Base-by-base conservation (phyloP, 208 protist genomes). In the Leishmania turanica region DNA sequence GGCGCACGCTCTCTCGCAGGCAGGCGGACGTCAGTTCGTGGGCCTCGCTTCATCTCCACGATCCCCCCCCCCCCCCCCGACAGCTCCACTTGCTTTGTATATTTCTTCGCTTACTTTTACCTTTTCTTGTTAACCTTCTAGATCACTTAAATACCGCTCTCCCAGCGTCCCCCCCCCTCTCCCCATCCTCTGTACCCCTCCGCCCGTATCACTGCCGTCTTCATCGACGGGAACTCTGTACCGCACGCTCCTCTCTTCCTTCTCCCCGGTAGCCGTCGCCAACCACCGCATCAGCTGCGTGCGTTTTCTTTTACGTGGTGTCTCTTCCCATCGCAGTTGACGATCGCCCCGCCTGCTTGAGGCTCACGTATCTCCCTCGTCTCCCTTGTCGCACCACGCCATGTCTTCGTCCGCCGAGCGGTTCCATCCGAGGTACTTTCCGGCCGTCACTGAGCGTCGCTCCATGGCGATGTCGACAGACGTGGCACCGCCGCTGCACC, bases 331-430 rank as follows among this genome's bases (percentile, higher is more conserved):
- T n/a, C 24, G 2, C 56, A 0, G 0, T n/a, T 4, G 24, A n/a
- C 7, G 56, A 31, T 62, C 5, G 0, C 6, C 56, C 6, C 51
- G 15, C 51, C n/a, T 66, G 60, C 9, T 6, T 42, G 49, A 51
- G 51, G 31, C 51, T 40, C 71, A 15, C 70, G 0, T 2, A 62
- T 45, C 51, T 56, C 51, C 47, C 11, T 42, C 71, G 4, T 34
- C 31, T 37, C 37, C 49, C 49, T 15, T 37, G 51, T 6, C 51
- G 2, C 6, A 42, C 68, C 31, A 2, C 68, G 19, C 13, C 58
- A 85, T 85, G 81, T 72, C 76, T 27, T 62, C 71, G 1, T 34
- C 65, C 9, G 34, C 56, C 51, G 51, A 54, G 51, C 51, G 51
- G 51, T 19, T 54, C 17, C 51, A 54, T 54, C 15, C 51, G 51